A percentile compares a stretch with the other conserved stretches of the same genome.
Evolutionary conservation across 2,329 filamentous ascomycete species (phyloP).

Genomic region (Alternaria consortialis): DNA sequence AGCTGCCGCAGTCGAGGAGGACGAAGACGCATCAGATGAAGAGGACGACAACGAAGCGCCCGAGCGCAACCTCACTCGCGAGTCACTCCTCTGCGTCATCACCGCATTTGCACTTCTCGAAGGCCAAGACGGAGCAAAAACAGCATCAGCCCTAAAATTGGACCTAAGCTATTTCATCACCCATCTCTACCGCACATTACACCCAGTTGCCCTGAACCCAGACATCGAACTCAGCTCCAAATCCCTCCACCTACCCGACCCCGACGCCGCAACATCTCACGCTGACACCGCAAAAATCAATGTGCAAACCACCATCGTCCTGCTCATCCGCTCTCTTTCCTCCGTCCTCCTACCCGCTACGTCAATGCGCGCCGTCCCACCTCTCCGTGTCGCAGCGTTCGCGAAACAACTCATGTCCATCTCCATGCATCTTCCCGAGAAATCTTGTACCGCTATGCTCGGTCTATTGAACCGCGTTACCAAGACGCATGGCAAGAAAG

Average conservation of each 20-base stretch:
- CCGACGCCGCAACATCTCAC: constrained; percentile 59
- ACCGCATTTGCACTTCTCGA: constrained; percentile 96
- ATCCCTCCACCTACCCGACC: constrained; percentile 75
- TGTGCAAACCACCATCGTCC: constrained; percentile 91
- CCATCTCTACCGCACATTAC: constrained; percentile 87
- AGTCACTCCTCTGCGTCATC: constrained; percentile 91
- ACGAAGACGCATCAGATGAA: constrained; percentile 60
- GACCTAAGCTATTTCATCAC: constrained; percentile 96
- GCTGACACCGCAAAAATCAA: constrained; percentile 78
- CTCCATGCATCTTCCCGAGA: constrained; percentile 87
- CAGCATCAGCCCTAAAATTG: constrained; percentile 80
- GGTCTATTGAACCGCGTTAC: constrained; percentile 80
- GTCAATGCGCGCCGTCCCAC: constrained; percentile 78
- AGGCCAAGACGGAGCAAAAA: constrained; percentile 90
- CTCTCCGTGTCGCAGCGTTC: constrained; percentile 87
- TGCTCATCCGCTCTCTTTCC: constrained; percentile 86
- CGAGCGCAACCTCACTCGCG: constrained; percentile 77
- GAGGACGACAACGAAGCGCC: constrained; percentile 57
- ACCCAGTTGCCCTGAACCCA: constrained; percentile 79
- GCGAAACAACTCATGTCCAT: constrained; percentile 87
- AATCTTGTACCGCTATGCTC: constrained; percentile 81
- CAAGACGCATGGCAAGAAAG: constrained; percentile 81
- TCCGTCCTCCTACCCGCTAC: constrained; percentile 80
- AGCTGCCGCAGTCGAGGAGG: constrained; percentile 56
- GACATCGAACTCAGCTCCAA: constrained; percentile 85